Base-by-base conservation (phyloP, 2,329 filamentous ascomycete genomes). In the Stemphylium vesicarium region DNA sequence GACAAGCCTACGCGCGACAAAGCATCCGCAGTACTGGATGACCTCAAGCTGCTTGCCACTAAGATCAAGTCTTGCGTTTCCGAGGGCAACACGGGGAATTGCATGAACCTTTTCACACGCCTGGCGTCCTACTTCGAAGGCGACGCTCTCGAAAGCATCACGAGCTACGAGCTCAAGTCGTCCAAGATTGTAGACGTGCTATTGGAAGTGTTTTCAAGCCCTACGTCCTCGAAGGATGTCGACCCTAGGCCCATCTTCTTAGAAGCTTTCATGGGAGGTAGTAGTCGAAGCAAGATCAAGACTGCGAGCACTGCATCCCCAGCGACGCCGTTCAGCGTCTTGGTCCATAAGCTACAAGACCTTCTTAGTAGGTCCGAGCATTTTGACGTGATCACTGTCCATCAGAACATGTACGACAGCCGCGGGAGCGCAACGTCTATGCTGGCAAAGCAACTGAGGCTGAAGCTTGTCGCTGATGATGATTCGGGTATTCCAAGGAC, bases 351-450 rank as follows among this genome's bases (percentile, higher is more conserved):
- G 76, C 82, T 99, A 29, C 95, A 99, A 77, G 95, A 99, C 78
- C 81, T 99, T 53, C 84, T 99, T 52, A 99, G 95, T 80, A 88
- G 95, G 64, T 96, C 94, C 31, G 95, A 99, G 79, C 93, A 98
- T 80, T 99, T 98, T 68, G 95, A 99, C 72, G 94, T 99, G 39
- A 86, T 96, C 58, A 99, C 95, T 7, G 93, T 98, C 50, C 92
- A 96, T 73, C 90, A 96, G 59, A 96, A 96, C 66, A 88, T 91
- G 4, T 90, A 94, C 65, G 94, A 97, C 72, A 96, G 91, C 64
- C 87, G 93, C 55, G 96, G 89, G 75, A 97, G 91, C 70, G 92
- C 94, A 18, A 89, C 94, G 0, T 96, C 94, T 0, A 97, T 99
- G 93, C 83, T 99, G 5, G 93, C 92, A 4, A 98, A 98, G 75